Evolutionary conservation across 495 filamentous ascomycete species (phyloP).

Genomic region (Penicillium waksmanii): DNA sequence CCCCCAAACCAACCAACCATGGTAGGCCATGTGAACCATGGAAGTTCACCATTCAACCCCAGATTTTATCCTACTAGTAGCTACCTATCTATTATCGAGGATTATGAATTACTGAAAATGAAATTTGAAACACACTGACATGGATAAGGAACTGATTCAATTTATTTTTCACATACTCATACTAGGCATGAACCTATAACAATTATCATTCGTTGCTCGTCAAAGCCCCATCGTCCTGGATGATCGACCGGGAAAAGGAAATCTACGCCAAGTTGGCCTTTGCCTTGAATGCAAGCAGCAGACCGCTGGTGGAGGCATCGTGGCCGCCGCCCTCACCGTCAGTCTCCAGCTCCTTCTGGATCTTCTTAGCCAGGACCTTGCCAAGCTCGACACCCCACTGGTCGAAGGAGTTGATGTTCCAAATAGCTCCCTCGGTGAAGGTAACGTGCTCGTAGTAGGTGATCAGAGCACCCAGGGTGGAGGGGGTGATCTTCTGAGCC

Average conservation of each 20-base stretch:
- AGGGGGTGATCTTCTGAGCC: constrained; percentile 91
- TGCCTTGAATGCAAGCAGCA: constrained; percentile 84
- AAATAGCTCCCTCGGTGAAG: constrained; percentile 95
- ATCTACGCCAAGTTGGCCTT: constrained; percentile 57
- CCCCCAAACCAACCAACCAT: too few relatives aligned
- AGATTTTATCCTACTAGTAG: too few relatives aligned
- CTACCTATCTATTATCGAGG: too few relatives aligned
- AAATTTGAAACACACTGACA: too few relatives aligned
- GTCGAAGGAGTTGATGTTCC: constrained; percentile 99
- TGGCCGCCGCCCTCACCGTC: constrained; percentile 68
- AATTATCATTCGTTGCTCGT: constrained; percentile 37
- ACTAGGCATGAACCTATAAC: constrained; percentile 6
- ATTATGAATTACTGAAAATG: too few relatives aligned
- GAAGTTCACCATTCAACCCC: background rate
- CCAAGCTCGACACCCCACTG: constrained; percentile 99
- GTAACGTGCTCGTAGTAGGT: constrained; percentile 98
- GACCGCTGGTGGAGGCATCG: constrained; percentile 83
- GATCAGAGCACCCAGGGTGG: constrained; percentile 91
- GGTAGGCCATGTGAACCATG: background rate
- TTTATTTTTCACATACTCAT: constrained; percentile 4
- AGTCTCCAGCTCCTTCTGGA: constrained; percentile 78
- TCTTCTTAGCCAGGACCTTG: constrained; percentile 93
- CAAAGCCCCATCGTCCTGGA: constrained; percentile 25
- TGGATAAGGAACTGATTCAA: background rate
- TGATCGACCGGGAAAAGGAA: constrained; percentile 10